A percentile compares a stretch with the other conserved stretches of the same genome.
phyloP scores from a whole-genome alignment of 1,284 basidiomycete species.

The Taiwanofungus camphoratus region DNA sequence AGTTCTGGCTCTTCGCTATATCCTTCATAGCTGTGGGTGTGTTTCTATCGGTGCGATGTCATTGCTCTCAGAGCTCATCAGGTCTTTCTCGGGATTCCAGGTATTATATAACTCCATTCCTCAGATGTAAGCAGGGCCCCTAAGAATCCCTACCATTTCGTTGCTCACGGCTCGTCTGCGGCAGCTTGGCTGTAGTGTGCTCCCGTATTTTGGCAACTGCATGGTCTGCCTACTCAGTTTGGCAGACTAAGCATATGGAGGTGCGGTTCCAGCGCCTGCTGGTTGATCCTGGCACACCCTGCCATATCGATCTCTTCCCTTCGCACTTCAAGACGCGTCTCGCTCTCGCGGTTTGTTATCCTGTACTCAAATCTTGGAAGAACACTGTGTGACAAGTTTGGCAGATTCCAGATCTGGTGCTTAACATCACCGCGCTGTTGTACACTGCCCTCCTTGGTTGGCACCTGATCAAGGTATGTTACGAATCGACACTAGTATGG shows the following conservation, averaged over 20 bases:
- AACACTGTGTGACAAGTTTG: not conserved
- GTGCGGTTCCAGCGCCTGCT: constrained; percentile 34
- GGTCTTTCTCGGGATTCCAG: constrained; percentile 13
- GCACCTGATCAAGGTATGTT: constrained; percentile 38
- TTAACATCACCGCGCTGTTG: constrained; percentile 39
- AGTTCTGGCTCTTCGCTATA: constrained; percentile 56
- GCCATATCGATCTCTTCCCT: constrained; percentile 41
- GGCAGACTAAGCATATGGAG: constrained; percentile 36
- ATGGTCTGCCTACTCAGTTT: constrained; percentile 49
- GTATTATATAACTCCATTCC: constrained; percentile 48
- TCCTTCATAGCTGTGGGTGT: constrained; percentile 38
- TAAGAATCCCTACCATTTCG: too few relatives aligned
- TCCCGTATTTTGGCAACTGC: constrained; percentile 41
- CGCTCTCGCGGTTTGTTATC: constrained; percentile 35
- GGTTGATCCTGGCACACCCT: constrained; percentile 36
- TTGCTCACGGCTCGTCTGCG: too few relatives aligned
- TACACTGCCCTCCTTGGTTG: constrained; percentile 40
- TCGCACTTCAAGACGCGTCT: constrained; percentile 37
- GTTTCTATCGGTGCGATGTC: too few relatives aligned
- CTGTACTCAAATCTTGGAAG: not conserved
- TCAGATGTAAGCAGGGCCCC: constrained; percentile 47
- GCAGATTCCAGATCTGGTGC: constrained; percentile 44
- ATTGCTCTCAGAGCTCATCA: too few relatives aligned
- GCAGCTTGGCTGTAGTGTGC: constrained; percentile 41
- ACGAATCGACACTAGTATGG: not conserved